Evolutionary conservation across 768 basidiomycete genomes (phyloP), one percentile per base, ranked within the genome.

Genomic region (Boletus coccyginus): DNA sequence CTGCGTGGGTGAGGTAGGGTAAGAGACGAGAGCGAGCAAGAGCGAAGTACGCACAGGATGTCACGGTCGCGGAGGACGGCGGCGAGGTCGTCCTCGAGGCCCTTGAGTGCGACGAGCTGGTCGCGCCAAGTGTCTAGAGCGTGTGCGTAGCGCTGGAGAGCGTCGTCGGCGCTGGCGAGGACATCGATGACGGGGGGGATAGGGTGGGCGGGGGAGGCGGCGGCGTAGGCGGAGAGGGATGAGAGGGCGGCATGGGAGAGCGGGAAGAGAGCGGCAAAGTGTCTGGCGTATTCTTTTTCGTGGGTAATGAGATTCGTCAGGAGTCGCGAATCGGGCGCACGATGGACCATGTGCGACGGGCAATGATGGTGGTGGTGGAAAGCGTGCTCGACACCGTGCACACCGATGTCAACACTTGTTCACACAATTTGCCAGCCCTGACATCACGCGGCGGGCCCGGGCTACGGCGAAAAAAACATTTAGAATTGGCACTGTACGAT

Each of bases 281-380:
- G 80, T 60, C 84, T 85, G 3, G 81, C 72, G 64, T 88, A 88
- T 36, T 87, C 87, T 65, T 87, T 89, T 70, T 92, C 90, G 58
- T 84, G 79, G 7, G 74, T 71, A 47, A 90, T 76, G 32, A 92
- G 81, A 66, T 87, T 85, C 3, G 77, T 73, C 53, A 92, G 80
- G 16, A 93, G 78, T 21, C 89, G 81, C 36, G 86, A 85, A 75
- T 92, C 89, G 11, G 85, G 75, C n/a, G 82, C 75, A 27, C 87
- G 79, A 68, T 88, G 88, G 47, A 88, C 85, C 88, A 90, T 40
- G 39, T n/a, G 16, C 39, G 39, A 16, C 3, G 36, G 27, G 6
- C 33, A 51, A 36, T 51, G 27, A 3, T 8, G 16, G 12, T 31
- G n/a, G 19, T 45, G 42, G 42, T 45, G n/a, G 27, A 38, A 51